Evolutionary conservation across 73 alveolate species (phyloP).

Genomic region (Uronychia binucleata): DNA sequence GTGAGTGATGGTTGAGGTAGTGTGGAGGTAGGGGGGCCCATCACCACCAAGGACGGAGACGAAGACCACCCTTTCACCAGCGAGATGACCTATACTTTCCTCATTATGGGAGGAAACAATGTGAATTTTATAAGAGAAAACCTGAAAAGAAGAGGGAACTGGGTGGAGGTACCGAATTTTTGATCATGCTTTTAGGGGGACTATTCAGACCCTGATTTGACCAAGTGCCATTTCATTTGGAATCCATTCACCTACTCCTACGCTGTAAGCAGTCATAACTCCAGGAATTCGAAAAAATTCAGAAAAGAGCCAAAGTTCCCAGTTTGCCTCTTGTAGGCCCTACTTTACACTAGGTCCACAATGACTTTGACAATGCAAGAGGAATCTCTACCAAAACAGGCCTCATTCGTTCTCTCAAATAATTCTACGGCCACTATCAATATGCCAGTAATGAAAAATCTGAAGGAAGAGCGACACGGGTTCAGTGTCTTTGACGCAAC

Average conservation of each 20-base stretch:
- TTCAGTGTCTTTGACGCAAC: slow-evolving; percentile 44
- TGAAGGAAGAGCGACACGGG: background rate
- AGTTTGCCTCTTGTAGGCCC: slow-evolving; percentile 16
- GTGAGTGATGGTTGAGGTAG: no score
- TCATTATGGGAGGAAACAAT: background rate
- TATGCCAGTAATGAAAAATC: slow-evolving; percentile 13
- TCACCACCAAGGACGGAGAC: background rate
- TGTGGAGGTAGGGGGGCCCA: no score
- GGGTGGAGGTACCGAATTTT: background rate
- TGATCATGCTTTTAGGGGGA: background rate
- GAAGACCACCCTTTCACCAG: background rate
- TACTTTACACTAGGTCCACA: no score
- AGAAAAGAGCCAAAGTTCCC: background rate
- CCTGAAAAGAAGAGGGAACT: background rate
- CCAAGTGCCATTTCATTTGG: background rate
- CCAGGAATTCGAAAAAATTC: background rate
- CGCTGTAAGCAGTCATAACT: background rate
- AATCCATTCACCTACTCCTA: background rate
- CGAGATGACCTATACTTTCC: background rate
- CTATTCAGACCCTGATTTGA: background rate
- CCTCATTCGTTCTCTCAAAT: slow-evolving; percentile 43
- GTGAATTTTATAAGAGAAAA: background rate
- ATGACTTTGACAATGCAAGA: slow-evolving; percentile 53
- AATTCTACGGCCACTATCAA: slow-evolving; percentile 17
- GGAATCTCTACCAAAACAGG: slow-evolving; percentile 65